These are phyloP conservation scores for Taxillus chinensis DNA, from an alignment of 164 flowering plant genomes.

Conservation along the genomic window DNA sequence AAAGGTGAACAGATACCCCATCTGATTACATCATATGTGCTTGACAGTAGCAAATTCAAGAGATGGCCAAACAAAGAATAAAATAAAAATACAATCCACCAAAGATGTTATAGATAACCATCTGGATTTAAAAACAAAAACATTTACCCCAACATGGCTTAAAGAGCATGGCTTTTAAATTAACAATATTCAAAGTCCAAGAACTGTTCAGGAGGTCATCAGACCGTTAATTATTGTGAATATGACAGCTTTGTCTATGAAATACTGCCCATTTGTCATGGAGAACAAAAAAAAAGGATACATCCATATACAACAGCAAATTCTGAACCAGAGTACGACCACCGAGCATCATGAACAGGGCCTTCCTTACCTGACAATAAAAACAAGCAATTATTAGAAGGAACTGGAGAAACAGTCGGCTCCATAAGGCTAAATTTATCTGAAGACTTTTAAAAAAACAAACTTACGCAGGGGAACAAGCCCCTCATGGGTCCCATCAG, in stretches of 20 bases:
- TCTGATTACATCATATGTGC: too few species aligned
- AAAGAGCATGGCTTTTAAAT: too few species aligned
- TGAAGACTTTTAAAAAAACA: background rate
- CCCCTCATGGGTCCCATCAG: conserved; percentile 84
- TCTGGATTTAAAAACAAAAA: background rate
- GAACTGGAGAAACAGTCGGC: background rate
- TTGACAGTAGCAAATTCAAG: background rate
- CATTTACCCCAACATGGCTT: background rate
- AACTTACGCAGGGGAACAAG: conserved; percentile 83
- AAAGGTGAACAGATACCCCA: background rate
- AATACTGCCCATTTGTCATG: too few species aligned
- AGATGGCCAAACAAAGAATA: background rate
- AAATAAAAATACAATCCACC: too few species aligned
- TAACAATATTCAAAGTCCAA: too few species aligned
- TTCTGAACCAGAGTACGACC: conserved; percentile 84
- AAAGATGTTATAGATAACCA: too few species aligned
- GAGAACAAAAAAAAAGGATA: conserved; percentile 58
- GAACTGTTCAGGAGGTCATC: too few species aligned
- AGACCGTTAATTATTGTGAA: too few species aligned
- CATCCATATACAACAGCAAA: conserved; percentile 98
- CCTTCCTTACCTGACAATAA: conserved; percentile 84
- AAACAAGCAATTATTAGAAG: conserved; percentile 11
- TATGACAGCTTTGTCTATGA: too few species aligned
- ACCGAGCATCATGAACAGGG: conserved; percentile 91
- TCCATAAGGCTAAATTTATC: background rate